Evolutionary conservation across 306 rosid genomes (phyloP).

Genomic region (Medicago lupulina): DNA sequence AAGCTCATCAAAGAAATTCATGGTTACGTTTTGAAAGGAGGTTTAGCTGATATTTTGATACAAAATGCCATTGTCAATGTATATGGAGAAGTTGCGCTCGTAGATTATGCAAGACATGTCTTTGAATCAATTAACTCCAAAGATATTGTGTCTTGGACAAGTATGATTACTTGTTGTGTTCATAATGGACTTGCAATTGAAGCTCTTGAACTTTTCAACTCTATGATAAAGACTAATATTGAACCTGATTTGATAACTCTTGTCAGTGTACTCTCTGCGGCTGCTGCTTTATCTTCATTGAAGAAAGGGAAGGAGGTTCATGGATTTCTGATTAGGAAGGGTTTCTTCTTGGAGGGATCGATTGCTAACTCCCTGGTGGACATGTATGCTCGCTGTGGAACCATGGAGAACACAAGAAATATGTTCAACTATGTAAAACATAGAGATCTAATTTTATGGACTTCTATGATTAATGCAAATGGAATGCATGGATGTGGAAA

Average conservation of each 20-base stretch:
- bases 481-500: constrained; percentile 81
- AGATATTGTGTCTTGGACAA: constrained; percentile 83
- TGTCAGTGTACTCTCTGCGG: constrained; percentile 63
- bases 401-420: constrained; percentile 54
- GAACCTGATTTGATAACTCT: constrained; percentile 66
- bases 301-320: constrained; percentile 79
- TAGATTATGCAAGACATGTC: constrained; percentile 52
- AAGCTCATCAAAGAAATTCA: constrained; percentile 64
- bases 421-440: constrained; percentile 49
- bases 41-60: constrained; percentile 57
- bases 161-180: constrained; percentile 69
- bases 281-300: constrained; percentile 68
- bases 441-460: constrained; percentile 62
- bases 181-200: constrained; percentile 62
- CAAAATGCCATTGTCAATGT: constrained; percentile 65
- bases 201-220: constrained; percentile 63
- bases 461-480: constrained; percentile 77
- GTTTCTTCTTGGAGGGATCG: constrained; percentile 58
- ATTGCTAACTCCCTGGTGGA: constrained; percentile 66
- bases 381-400: constrained; percentile 76
- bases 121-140: constrained; percentile 61
- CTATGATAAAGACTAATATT: constrained; percentile 52
- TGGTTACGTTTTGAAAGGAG: constrained; percentile 52
- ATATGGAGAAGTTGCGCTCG: constrained; percentile 60
- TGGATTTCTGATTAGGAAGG: constrained; percentile 70